Percentiles rank a stretch among this genome's conserved stretches.
Conservation (phyloP, 2,329 filamentous ascomycete species). For the Aspergillus pseudonomiae region DNA sequence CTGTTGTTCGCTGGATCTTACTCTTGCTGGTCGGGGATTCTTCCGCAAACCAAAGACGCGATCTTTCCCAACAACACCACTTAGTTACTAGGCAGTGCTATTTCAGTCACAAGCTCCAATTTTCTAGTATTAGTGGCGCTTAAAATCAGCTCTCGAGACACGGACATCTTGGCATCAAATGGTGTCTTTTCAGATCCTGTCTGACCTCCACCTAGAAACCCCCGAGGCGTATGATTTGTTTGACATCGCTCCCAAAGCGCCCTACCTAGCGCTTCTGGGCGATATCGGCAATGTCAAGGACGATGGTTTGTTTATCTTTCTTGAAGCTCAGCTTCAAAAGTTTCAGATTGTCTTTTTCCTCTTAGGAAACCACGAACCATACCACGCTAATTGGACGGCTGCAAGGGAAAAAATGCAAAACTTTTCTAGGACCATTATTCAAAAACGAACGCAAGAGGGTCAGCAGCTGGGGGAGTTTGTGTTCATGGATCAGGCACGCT, state of each 20-base stretch:
- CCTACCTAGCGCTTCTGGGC: constrained; percentile 59
- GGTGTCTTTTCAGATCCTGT: constrained; percentile 52
- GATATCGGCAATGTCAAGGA: constrained; percentile 57
- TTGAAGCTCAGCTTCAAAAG: constrained; percentile 51
- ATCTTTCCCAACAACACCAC: background rate
- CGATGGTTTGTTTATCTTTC: constrained; percentile 50
- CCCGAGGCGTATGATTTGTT: constrained; percentile 56
- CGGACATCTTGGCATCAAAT: constrained; percentile 13
- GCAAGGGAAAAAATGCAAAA: constrained; percentile 23
- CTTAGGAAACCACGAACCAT: constrained; percentile 62
- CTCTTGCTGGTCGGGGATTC: background rate
- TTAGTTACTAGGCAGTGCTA: background rate
- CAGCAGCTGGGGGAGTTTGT: constrained; percentile 39
- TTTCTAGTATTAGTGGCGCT: background rate
- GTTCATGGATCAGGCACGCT: constrained; percentile 44
- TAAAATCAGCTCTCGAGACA: background rate
- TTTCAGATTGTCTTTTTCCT: constrained; percentile 58
- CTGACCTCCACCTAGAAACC: constrained; percentile 61
- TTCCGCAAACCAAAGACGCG: background rate
- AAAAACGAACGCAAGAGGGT: constrained; percentile 12
- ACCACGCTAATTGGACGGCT: constrained; percentile 36
- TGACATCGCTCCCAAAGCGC: constrained; percentile 51
- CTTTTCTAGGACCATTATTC: constrained; percentile 28
- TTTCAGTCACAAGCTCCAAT: background rate
- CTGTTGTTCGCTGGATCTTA: background rate